These are phyloP conservation scores for Cyclaneusma minus DNA, from an alignment of 2,329 filamentous ascomycete species.

Conservation along the genomic window DNA sequence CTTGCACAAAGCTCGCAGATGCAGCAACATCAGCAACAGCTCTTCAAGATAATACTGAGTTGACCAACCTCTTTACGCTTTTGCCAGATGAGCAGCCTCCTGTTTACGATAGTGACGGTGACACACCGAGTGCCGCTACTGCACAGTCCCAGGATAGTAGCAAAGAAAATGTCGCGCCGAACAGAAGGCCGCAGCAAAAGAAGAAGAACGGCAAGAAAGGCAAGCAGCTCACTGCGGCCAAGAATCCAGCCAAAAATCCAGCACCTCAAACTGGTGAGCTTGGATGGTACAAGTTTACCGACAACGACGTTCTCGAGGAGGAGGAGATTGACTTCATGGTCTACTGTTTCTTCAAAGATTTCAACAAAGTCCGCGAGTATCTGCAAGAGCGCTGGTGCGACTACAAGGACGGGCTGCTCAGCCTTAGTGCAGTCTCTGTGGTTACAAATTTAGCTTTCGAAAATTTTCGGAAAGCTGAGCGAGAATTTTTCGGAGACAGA, in stretches of 20 bases:
- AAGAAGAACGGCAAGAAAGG: slow-evolving; percentile 5
- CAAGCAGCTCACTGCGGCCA: neutral
- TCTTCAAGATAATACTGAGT: neutral
- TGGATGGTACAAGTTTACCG: neutral
- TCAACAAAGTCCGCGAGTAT: slow-evolving; percentile 17
- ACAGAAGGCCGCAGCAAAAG: no score
- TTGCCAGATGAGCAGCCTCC: slow-evolving; percentile 2
- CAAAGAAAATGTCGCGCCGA: slow-evolving; percentile 3
- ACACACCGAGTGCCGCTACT: slow-evolving; percentile 1
- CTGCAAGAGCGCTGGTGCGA: slow-evolving; percentile 19
- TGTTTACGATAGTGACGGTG: neutral
- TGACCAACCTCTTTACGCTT: slow-evolving; percentile 4
- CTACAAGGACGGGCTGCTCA: slow-evolving; percentile 14
- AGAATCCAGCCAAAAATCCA: no score
- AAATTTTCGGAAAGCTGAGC: slow-evolving; percentile 17
- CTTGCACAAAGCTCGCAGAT: neutral
- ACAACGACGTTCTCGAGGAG: slow-evolving; percentile 2
- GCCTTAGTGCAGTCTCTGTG: slow-evolving; percentile 14
- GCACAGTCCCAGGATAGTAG: slow-evolving; percentile 1
- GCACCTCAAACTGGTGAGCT: no score
- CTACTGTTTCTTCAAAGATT: slow-evolving; percentile 21
- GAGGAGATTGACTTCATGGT: slow-evolving; percentile 18
- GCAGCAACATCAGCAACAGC: neutral
- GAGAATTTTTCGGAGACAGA: slow-evolving; percentile 11
- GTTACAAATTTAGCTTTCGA: slow-evolving; percentile 20